phyloP scores from a whole-genome alignment of 2,329 filamentous ascomycete genomes.

The Pezicula rhizophila region DNA sequence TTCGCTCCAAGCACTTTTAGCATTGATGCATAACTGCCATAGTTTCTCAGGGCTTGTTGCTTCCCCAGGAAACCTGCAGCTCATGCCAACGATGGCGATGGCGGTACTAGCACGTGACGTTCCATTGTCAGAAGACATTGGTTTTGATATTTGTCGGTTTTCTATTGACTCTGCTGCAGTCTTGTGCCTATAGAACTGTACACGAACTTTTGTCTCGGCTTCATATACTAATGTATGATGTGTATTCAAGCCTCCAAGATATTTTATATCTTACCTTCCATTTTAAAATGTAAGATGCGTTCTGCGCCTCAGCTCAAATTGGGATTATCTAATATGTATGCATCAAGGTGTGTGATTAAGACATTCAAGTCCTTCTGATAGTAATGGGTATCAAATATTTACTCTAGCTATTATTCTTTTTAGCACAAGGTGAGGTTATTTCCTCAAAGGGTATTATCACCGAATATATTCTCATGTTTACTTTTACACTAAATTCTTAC shows the following conservation, averaged over 20 bases:
- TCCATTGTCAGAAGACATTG: not conserved
- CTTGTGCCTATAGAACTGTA: not conserved
- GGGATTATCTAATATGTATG: not conserved
- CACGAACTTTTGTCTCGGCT: not conserved
- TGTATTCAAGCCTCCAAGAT: not conserved
- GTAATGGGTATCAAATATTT: not conserved
- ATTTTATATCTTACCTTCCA: not conserved
- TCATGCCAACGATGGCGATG: slow-evolving; percentile 30
- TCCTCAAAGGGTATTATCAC: not conserved
- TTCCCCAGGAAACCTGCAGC: slow-evolving; percentile 31
- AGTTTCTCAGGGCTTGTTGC: slow-evolving; percentile 36
- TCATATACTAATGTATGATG: not conserved
- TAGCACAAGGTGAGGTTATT: not conserved
- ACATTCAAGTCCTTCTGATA: not conserved
- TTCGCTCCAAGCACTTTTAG: slow-evolving; percentile 41
- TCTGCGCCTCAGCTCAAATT: not conserved
- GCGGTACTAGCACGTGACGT: not conserved
- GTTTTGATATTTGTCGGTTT: not conserved
- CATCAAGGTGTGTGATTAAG: not conserved
- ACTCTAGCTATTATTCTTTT: not conserved
- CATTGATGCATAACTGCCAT: slow-evolving; percentile 40
- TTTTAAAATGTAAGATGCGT: not conserved
- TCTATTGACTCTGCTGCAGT: not conserved
- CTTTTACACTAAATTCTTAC: not conserved
- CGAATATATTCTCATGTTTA: not conserved